Evolutionary conservation across 1,284 basidiomycete species (phyloP), one percentile per base, ranked within the genome.

Genomic region (Exsudoporus floridanus): DNA sequence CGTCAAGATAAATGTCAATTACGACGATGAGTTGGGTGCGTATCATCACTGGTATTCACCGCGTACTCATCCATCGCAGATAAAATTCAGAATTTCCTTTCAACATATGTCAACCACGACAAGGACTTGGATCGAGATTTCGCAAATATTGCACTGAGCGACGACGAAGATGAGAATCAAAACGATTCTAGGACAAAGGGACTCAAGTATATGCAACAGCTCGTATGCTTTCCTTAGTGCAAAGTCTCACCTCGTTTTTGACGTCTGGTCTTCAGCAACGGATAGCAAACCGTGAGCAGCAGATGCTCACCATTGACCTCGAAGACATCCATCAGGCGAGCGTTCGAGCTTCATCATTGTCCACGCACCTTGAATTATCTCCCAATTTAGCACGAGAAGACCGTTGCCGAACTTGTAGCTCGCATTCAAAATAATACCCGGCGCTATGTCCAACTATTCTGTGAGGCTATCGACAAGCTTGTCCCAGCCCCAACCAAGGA

Each of bases 271-370:
- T 50, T 55, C 44, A 60, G 90, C 91, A 95, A 88, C 81, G 81
- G 49, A 89, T 99, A 56, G 92, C 95, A 46, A 97, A 99, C 72
- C 83, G 96, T 41, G 90, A 96, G 55, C 90, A 94, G 67, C 83
- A 92, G 59, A 88, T 88, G 80, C 76, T 95, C 16, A 75, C 84
- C 39, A 82, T 95, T 59, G 90, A 93, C 58, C 71, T 95, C 28
- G 90, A 93, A 66, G 92, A 95, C 68, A 74, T 95, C 27, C 75
- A 79, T 53, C 77, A 81, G 62, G 90, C 86, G 61, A 59, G 80
- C 58, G 46, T 43, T 14, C 25, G 14, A 31, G 8, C 46, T 56
- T 58, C 34, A 53, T 25, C 46, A 37, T 21, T 1, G 13, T 30
- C 1, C 28, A 28, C 4, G 16, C 19, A 12, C 50, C 39, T 38